A percentile compares a stretch with the other conserved stretches of the same genome.
phyloP scores from a whole-genome alignment of 345 rosid species.

The Camelina sativa region DNA sequence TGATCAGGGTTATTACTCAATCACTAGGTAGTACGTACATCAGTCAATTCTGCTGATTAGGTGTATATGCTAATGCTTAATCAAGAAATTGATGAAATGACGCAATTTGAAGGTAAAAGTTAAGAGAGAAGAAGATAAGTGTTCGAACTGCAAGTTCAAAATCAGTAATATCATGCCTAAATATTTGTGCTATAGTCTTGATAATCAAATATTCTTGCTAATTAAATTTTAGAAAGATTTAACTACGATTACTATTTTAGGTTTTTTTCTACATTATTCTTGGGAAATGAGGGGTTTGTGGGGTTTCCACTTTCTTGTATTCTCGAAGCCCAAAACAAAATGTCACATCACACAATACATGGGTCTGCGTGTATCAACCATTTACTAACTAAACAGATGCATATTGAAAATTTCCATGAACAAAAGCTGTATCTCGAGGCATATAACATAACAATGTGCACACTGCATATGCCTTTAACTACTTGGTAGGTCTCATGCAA shows the following conservation, averaged over 20 bases:
- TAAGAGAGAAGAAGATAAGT: background rate
- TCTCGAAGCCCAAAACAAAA: slow-evolving; percentile 25
- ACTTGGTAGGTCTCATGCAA: background rate
- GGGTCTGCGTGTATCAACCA: slow-evolving; percentile 11
- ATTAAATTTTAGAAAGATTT: background rate
- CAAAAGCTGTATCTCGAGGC: background rate
- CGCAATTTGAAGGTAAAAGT: no score
- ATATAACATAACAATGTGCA: background rate
- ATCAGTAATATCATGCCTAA: background rate
- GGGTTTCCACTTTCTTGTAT: background rate
- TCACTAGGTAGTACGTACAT: background rate
- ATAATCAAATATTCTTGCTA: background rate
- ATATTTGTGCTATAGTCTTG: background rate
- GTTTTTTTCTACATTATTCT: background rate
- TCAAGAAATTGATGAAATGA: background rate
- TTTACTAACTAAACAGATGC: slow-evolving; percentile 2
- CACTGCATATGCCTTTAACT: no score
- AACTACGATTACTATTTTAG: background rate
- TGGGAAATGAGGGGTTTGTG: slow-evolving; percentile 8
- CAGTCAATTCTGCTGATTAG: background rate
- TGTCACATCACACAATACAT: slow-evolving; percentile 6
- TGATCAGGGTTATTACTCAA: background rate
- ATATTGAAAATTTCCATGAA: background rate
- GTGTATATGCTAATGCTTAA: background rate
- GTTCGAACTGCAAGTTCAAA: background rate